These are phyloP conservation scores for Zasmidium angulare DNA, from an alignment of 2,329 filamentous ascomycete genomes.

Conservation along the genomic window DNA sequence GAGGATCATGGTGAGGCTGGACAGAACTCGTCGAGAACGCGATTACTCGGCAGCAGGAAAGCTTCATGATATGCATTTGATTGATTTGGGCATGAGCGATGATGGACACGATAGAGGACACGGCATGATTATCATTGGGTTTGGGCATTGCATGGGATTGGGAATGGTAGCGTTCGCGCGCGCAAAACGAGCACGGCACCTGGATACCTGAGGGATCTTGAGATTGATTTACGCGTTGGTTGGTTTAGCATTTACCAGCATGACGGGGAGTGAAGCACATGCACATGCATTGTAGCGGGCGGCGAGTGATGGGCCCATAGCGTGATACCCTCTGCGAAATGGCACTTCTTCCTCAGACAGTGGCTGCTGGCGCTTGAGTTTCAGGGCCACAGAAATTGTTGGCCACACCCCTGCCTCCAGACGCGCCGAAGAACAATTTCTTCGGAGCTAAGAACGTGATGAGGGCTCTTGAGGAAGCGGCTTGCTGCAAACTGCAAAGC, in stretches of 20 bases:
- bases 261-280: too few relatives aligned
- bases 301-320: background rate
- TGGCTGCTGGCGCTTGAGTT: background rate
- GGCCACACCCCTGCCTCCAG: background rate
- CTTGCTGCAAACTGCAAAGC: background rate
- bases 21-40: slow-evolving; percentile 22
- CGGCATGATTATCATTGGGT: background rate
- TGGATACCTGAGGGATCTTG: background rate
- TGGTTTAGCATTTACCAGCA: too few relatives aligned
- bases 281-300: background rate
- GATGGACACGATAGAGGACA: background rate
- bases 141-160: background rate
- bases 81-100: background rate
- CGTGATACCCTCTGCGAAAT: background rate
- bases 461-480: background rate
- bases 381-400: background rate
- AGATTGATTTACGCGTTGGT: background rate
- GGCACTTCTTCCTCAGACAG: background rate
- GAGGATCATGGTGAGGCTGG: slow-evolving; percentile 12
- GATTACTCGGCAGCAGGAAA: slow-evolving; percentile 17
- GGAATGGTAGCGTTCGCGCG: background rate
- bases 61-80: slow-evolving; percentile 13
- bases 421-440: background rate
- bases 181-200: background rate
- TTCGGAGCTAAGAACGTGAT: background rate